Base-by-base conservation (phyloP, 2,329 filamentous ascomycete genomes). In the Ceratocystis diversiconidia region DNA sequence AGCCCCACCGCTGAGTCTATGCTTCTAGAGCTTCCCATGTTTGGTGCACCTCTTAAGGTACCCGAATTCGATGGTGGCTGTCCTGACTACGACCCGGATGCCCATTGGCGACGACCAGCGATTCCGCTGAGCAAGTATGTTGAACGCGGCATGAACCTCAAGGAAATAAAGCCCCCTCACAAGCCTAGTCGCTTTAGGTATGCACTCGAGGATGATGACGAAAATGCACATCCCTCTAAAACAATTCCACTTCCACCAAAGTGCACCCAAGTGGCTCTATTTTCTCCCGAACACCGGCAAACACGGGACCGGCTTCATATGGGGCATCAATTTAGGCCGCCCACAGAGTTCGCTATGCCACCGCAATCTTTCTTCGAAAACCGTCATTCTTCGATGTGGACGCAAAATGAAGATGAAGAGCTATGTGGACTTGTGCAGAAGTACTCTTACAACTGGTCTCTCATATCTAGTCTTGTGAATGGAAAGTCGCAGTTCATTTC, bases 361-460 rank as follows among this genome's bases (percentile, higher is more conserved):
- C 83, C 87, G 1, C 88, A 92, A 70, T 85, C 82, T 63, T 99
- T 97, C 76, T 97, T 95, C 72, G 92, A 99, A 74, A 87, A 84
- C 68, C 83, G 94, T 48, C 85, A 82, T 64, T 86, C 91, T 1
- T 97, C 94, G 2, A 91, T 96, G 72, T 99, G 94, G 94, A 90
- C 90, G 0, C 82, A 85, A 72, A 80, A 87, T 2, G 94, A 99
- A 73, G 94, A 99, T 70, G 92, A 97, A 70, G 90, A 95, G 74
- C 79, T 99, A 5, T 86, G 89, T 64, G 82, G 81, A 59, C 80
- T 95, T 50, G 94, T 96, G 19, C 88, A 90, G 70, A 90, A 97
- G 69, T 95, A 94, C 72, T 90, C 90, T 0, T 97, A 96, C 78
- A 99, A 99, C 71, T 99, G 94, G 94, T 95, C 91, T 2, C 79